Base-by-base conservation (phyloP, 2,329 filamentous ascomycete species). In the Beauveria varroae region DNA sequence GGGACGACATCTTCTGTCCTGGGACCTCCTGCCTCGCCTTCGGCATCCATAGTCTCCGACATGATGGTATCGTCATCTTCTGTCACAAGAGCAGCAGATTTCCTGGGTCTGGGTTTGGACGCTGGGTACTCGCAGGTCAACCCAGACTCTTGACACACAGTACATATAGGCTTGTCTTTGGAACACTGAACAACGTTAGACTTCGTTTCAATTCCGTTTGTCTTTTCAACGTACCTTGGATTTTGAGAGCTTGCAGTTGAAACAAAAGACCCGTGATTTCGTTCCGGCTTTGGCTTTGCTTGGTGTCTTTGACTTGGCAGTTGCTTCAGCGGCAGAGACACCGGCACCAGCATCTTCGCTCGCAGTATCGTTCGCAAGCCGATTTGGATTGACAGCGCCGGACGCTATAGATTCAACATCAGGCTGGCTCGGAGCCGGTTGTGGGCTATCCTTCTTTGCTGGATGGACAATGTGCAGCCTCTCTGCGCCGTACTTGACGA, bases 401-500 rank as follows among this genome's bases (percentile, higher is more conserved):
- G 57, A 46, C 16, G 49, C 58, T 10, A 49, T 44, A 28, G 58
- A 37, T 49, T 60, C 50, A 8, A 20, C 50, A 28, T 47, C 50
- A 7, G 58, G 50, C n/a, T 49, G 57, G 20, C 37, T 53, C 4
- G 50, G 20, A n/a, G 28, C n/a, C 16, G 28, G 41, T 22, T 41
- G 58, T 22, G 63, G 34, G 49, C 63, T 63, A 16, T 73, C 70
- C 52, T 67, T 69, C 43, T 77, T 76, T 8, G 71, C 72, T 3
- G 82, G 81, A 58, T 84, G 82, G 5, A 86, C 79, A 54, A 86
- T 85, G 12, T 80, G 76, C 26, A 86, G 70, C 16, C 79, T 74
- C 67, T 85, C 81, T 7, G 83, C 82, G 22, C 83, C 83, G 60
- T 85, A 85, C 66, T 77, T 79, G 0, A 78, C 75, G 12, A 86